Conservation (phyloP, 768 basidiomycete genomes). For the Lentinula boryana region DNA sequence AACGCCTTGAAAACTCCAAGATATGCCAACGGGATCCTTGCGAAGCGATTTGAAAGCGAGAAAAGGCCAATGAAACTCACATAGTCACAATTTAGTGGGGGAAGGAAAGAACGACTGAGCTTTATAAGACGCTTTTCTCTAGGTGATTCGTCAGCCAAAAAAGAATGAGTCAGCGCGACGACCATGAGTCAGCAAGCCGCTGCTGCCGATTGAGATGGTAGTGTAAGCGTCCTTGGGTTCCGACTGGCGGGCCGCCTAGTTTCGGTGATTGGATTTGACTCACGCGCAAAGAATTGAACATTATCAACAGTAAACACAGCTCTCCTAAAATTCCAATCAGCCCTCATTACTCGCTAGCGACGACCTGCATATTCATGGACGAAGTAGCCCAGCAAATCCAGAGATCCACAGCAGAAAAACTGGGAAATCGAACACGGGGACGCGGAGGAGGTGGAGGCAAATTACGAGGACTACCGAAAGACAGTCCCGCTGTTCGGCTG, state of each 20-base stretch:
- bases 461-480: conserved; percentile 53
- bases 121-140: not conserved
- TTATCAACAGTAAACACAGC: not conserved
- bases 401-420: not conserved
- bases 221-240: not conserved
- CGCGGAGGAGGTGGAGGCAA: conserved; percentile 24
- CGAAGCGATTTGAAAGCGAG: not conserved
- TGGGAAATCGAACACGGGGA: not conserved
- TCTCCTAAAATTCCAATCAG: not conserved
- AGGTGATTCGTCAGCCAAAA: not conserved
- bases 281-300: too few species aligned
- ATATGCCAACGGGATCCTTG: not conserved
- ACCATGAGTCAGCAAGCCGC: not conserved
- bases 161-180: not conserved
- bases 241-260: not conserved
- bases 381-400: not conserved
- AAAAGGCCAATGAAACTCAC: not conserved
- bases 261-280: not conserved
- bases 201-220: not conserved
- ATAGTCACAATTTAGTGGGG: not conserved
- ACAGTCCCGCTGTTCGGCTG: conserved; percentile 61
- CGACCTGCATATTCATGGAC: not conserved
- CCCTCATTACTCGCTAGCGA: too few species aligned
- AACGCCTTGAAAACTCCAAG: not conserved
- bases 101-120: not conserved